A percentile compares a stretch with the other conserved stretches of the same genome.
These are phyloP conservation scores for Podospora sp. DNA, from an alignment of 495 filamentous ascomycete genomes.

Conservation along the genomic window DNA sequence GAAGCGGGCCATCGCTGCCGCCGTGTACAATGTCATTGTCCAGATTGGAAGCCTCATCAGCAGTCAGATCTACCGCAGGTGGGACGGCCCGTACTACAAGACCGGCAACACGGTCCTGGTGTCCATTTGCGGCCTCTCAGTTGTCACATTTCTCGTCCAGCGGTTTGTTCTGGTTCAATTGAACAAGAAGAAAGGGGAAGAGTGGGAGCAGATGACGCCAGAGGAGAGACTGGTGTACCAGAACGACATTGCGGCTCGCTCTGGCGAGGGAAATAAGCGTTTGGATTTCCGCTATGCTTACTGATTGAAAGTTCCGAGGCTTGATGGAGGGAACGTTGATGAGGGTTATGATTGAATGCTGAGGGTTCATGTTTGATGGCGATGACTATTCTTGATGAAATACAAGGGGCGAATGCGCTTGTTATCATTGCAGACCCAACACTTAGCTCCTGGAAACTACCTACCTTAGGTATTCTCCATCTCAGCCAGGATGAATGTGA, in stretches of 20 bases:
- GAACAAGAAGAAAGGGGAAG: constrained; percentile 46
- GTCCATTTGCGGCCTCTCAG: constrained; percentile 50
- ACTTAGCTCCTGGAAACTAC: too few species aligned
- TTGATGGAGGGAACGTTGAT: not conserved
- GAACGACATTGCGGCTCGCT: constrained; percentile 45
- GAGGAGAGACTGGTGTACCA: constrained; percentile 65
- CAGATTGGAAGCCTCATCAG: constrained; percentile 62
- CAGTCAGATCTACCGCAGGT: constrained; percentile 61
- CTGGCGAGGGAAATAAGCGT: constrained; percentile 67
- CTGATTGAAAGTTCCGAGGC: constrained; percentile 5
- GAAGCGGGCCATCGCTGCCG: constrained; percentile 57
- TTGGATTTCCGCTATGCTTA: constrained; percentile 53
- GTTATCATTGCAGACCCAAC: too few species aligned
- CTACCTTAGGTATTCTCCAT: too few species aligned
- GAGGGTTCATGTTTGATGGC: not conserved
- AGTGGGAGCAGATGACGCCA: constrained; percentile 62
- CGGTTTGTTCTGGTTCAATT: constrained; percentile 59
- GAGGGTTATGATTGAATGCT: not conserved
- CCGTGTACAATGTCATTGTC: constrained; percentile 67
- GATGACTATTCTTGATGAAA: too few species aligned
- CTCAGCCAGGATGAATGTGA: too few species aligned
- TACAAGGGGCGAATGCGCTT: too few species aligned
- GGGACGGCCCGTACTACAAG: constrained; percentile 62
- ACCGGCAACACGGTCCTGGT: constrained; percentile 63
- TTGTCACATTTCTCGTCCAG: constrained; percentile 53